Evolutionary conservation across 208 protist genomes (phyloP).

Genomic region (Entamoeba moshkovskii): DNA sequence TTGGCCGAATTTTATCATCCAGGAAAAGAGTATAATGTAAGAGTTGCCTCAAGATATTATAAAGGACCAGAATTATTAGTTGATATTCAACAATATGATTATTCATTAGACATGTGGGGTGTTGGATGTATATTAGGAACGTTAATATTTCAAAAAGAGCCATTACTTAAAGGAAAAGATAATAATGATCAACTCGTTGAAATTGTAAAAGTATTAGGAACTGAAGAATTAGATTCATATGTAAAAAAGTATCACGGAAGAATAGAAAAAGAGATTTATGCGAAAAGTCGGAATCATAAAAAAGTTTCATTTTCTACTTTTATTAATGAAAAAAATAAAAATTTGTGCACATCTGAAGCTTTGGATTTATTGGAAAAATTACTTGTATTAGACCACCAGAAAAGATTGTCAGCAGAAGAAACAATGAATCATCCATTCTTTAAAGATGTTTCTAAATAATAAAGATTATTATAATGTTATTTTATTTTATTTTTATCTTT

Average conservation of each 20-base stretch:
- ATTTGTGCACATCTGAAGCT: slow-evolving; percentile 76
- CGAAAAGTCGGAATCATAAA: background rate
- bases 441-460: slow-evolving; percentile 55
- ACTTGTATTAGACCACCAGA: slow-evolving; percentile 81
- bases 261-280: background rate
- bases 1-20: slow-evolving; percentile 38
- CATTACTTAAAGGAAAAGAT: slow-evolving; percentile 28
- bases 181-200: slow-evolving; percentile 27
- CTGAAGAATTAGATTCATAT: slow-evolving; percentile 10
- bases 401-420: slow-evolving; percentile 83
- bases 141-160: slow-evolving; percentile 25
- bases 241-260: slow-evolving; percentile 22
- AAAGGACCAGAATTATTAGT: slow-evolving; percentile 33
- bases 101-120: slow-evolving; percentile 36
- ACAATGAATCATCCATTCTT: slow-evolving; percentile 95
- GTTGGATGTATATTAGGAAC: slow-evolving; percentile 21
- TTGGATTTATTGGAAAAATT: slow-evolving; percentile 91
- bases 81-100: slow-evolving; percentile 29
- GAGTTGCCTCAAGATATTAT: slow-evolving; percentile 33
- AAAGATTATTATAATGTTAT: no score
- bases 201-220: slow-evolving; percentile 26
- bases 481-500: no score
- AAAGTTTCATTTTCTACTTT: slow-evolving; percentile 29
- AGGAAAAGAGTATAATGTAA: slow-evolving; percentile 20
- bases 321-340: slow-evolving; percentile 66